These are phyloP conservation scores for Tulasnella sp. DNA, from an alignment of 768 basidiomycete species.

Conservation along the genomic window DNA sequence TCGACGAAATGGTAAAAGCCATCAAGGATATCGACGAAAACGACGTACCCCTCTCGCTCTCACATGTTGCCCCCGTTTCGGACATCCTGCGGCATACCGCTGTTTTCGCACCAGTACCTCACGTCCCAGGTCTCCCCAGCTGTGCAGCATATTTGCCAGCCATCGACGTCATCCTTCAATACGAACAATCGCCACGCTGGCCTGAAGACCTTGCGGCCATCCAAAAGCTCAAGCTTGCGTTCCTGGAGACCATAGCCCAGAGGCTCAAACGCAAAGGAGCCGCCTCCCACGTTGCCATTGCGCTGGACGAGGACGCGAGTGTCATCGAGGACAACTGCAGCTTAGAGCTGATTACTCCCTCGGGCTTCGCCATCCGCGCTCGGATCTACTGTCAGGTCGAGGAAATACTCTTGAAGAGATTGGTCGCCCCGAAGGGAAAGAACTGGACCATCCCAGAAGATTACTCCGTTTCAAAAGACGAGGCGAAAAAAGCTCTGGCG, in stretches of 20 bases:
- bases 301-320: constrained; percentile 57
- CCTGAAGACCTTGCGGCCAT: constrained; percentile 92
- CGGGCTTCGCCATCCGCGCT: constrained; percentile 86
- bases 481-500: constrained; percentile 61
- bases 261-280: constrained; percentile 56
- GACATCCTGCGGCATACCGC: constrained; percentile 78
- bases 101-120: constrained; percentile 76
- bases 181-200: constrained; percentile 92
- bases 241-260: constrained; percentile 79
- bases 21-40: constrained; percentile 52
- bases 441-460: constrained; percentile 52
- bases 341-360: constrained; percentile 75
- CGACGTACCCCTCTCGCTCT: constrained; percentile 71
- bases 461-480: constrained; percentile 44
- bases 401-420: constrained; percentile 69
- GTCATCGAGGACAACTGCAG: constrained; percentile 68
- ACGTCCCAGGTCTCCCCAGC: constrained; percentile 46
- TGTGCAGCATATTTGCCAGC: constrained; percentile 68
- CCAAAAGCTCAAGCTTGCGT: constrained; percentile 91
- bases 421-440: constrained; percentile 16
- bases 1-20: constrained; percentile 78
- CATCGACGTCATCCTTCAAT: constrained; percentile 79
- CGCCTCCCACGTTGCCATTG: constrained; percentile 53
- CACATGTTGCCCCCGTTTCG: constrained; percentile 74
- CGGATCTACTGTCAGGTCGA: constrained; percentile 90